These are phyloP conservation scores for Daldinia childiae DNA, from an alignment of 495 filamentous ascomycete genomes.

Conservation along the genomic window DNA sequence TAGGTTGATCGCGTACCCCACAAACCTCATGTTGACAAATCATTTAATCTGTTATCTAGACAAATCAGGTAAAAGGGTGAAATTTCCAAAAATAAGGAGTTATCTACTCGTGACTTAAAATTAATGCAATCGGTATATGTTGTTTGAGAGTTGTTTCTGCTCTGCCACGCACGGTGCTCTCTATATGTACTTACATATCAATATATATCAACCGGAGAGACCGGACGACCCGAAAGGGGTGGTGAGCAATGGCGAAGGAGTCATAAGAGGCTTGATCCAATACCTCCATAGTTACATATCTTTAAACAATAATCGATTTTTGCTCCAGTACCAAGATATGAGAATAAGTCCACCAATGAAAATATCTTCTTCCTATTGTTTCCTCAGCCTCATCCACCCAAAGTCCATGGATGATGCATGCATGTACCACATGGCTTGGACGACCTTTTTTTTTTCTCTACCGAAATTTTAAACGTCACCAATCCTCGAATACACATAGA, in stretches of 20 bases:
- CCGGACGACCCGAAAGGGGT: neutral
- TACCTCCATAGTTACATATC: neutral
- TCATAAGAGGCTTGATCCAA: neutral
- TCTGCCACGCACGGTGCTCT: neutral
- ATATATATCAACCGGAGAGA: neutral
- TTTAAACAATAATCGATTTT: neutral
- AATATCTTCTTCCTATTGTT: neutral
- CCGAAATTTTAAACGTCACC: neutral
- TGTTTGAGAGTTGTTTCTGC: neutral
- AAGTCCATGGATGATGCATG: constrained; percentile 7
- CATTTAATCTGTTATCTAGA: neutral
- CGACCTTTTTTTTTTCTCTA: neutral
- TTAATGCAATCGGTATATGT: neutral
- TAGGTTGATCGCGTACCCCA: neutral
- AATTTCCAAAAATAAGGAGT: neutral
- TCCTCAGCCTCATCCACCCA: constrained; percentile 31
- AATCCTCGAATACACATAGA: neutral
- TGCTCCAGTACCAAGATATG: neutral
- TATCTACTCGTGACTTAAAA: neutral
- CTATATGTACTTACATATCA: neutral
- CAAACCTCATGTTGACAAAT: neutral
- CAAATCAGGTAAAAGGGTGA: neutral
- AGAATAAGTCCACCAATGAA: constrained; percentile 26
- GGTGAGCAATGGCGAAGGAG: neutral
- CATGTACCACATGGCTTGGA: constrained; percentile 33